phyloP scores from a whole-genome alignment of 306 rosid species.

The Corylus heterophylla region DNA sequence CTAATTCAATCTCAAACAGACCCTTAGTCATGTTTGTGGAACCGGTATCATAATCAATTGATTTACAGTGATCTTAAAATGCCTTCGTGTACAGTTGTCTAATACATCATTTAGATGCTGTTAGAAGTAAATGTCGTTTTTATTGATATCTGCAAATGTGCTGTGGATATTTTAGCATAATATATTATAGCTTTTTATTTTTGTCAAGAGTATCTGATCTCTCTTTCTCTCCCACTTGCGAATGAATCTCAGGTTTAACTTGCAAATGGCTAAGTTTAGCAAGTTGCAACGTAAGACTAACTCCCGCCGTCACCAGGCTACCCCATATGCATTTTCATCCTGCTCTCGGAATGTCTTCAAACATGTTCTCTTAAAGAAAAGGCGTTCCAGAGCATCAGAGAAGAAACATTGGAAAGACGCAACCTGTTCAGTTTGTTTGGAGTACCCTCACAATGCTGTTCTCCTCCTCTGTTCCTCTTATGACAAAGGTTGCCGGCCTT shows the following conservation, averaged over 20 bases:
- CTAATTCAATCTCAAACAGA: no score
- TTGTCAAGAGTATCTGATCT: slow-evolving; percentile 9
- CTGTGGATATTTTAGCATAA: background rate
- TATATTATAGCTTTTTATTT: background rate
- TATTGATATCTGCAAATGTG: background rate
- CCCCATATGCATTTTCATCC: slow-evolving; percentile 40
- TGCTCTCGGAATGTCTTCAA: slow-evolving; percentile 44
- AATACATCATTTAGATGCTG: background rate
- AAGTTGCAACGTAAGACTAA: slow-evolving; percentile 40
- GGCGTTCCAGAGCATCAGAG: slow-evolving; percentile 44
- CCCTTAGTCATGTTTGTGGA: background rate
- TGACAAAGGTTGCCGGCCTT: slow-evolving; percentile 95
- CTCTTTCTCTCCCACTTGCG: slow-evolving; percentile 3
- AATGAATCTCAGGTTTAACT: slow-evolving; percentile 29
- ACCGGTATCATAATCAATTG: background rate
- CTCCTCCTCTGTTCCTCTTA: slow-evolving; percentile 96
- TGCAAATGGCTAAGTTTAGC: slow-evolving; percentile 50
- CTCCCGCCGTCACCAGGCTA: slow-evolving; percentile 33
- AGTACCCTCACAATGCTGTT: slow-evolving; percentile 96
- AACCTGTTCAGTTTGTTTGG: slow-evolving; percentile 94
- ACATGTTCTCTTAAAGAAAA: slow-evolving; percentile 47
- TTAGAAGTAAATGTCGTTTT: background rate
- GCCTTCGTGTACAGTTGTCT: background rate
- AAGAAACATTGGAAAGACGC: slow-evolving; percentile 85
- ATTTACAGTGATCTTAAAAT: background rate